Evolutionary conservation across 176 grass and related monocot genomes (phyloP).

Genomic region (Eremochloa ophiuroides): DNA sequence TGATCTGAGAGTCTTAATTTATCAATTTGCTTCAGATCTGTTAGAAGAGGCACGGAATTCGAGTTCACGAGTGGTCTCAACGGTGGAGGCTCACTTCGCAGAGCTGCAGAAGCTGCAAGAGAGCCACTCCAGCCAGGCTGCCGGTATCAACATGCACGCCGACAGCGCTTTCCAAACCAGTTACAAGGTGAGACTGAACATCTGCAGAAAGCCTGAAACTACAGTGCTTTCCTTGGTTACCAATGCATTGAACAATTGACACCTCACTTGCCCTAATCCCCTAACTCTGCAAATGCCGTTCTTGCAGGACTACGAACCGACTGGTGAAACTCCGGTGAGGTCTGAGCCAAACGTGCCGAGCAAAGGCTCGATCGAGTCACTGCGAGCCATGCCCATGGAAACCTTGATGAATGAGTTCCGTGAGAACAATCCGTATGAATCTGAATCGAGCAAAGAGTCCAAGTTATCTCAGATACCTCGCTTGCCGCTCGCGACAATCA

Average conservation of each 20-base stretch:
- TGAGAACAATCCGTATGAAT: conserved; percentile 80
- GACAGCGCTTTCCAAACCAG: conserved; percentile 57
- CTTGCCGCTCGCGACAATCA: conserved; percentile 75
- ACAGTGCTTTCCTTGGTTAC: not conserved
- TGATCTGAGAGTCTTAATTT: not conserved
- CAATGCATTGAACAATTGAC: not conserved
- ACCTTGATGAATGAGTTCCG: conserved; percentile 69
- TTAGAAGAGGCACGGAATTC: conserved; percentile 32
- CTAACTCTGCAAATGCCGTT: not conserved
- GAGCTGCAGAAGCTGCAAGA: conserved; percentile 51
- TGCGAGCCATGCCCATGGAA: conserved; percentile 88
- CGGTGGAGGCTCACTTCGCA: conserved; percentile 40
- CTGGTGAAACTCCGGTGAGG: conserved; percentile 74
- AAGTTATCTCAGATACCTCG: conserved; percentile 71
- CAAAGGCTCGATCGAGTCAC: conserved; percentile 71
- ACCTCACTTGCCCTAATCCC: not conserved
- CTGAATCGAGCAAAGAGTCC: conserved; percentile 60
- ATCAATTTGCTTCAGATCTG: conserved; percentile 33
- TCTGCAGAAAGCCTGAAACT: not conserved
- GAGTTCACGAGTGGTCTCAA: conserved; percentile 45
- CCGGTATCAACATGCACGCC: conserved; percentile 56
- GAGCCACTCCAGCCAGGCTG: conserved; percentile 46
- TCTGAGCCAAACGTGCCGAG: conserved; percentile 70
- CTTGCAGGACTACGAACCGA: conserved; percentile 70
- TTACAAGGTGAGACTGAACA: conserved; percentile 46